Percentiles rank a stretch among this genome's conserved stretches.
Conservation (phyloP, 1,284 basidiomycete species). For the Papiliotrema laurentii region DNA sequence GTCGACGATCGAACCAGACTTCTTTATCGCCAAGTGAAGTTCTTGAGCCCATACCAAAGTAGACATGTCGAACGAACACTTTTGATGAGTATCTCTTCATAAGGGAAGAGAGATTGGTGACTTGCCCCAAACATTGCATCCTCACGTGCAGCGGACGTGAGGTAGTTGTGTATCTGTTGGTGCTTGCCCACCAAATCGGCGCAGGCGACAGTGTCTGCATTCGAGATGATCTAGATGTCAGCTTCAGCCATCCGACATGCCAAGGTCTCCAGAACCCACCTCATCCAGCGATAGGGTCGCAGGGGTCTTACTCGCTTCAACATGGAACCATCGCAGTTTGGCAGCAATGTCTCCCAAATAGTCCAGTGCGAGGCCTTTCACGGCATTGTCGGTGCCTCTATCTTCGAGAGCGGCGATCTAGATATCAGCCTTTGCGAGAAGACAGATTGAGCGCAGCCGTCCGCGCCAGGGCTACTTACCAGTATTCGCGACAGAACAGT, state of each 20-base stretch:
- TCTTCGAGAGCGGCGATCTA: conserved; percentile 78
- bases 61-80: conserved; percentile 32
- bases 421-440: conserved; percentile 7
- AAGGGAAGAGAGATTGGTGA: background rate
- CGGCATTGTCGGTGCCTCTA: conserved; percentile 70
- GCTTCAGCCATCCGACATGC: background rate
- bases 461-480: conserved; percentile 54
- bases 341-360: conserved; percentile 89
- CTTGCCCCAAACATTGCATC: conserved; percentile 35
- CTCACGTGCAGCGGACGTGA: conserved; percentile 24
- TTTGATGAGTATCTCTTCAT: background rate
- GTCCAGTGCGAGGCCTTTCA: conserved; percentile 83
- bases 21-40: conserved; percentile 23
- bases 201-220: conserved; percentile 55
- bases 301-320: conserved; percentile 14
- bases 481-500: conserved; percentile 73
- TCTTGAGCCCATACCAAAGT: conserved; percentile 37
- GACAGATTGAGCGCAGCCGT: too few species aligned
- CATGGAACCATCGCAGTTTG: conserved; percentile 58
- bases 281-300: conserved; percentile 61
- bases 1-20: conserved; percentile 24
- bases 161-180: conserved; percentile 52
- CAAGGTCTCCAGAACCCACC: conserved; percentile 45
- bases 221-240: conserved; percentile 56
- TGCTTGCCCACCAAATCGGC: conserved; percentile 53